Conservation (phyloP, 805 yeast genomes). For the Candida rishiriensis region DNA sequence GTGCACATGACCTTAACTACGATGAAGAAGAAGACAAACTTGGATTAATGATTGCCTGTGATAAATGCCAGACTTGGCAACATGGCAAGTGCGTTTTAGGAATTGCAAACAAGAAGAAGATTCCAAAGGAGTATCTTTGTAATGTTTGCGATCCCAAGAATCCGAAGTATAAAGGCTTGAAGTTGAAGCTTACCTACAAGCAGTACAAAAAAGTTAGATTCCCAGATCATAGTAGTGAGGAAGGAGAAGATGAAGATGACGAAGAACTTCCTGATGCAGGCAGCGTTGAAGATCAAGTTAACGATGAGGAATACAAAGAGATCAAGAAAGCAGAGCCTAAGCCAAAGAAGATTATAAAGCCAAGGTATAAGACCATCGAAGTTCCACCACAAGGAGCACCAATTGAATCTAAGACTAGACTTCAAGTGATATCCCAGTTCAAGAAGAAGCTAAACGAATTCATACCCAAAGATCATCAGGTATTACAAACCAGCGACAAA, state of each 20-base stretch:
- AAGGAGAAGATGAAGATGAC: constrained; percentile 13
- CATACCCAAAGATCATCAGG: constrained; percentile 32
- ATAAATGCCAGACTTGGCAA: constrained; percentile 66
- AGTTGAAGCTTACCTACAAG: constrained; percentile 27
- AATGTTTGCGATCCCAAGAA: constrained; percentile 45
- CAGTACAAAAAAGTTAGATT: constrained; percentile 21
- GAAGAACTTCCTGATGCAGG: constrained; percentile 14
- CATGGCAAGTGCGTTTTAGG: constrained; percentile 62
- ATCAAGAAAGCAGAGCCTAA: constrained; percentile 8
- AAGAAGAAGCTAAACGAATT: constrained; percentile 37
- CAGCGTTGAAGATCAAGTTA: constrained; percentile 7
- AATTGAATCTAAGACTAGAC: constrained; percentile 34
- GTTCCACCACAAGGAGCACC: constrained; percentile 6
- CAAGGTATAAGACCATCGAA: constrained; percentile 3
- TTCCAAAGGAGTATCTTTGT: constrained; percentile 51
- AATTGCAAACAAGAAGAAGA: constrained; percentile 27
- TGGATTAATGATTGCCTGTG: constrained; percentile 65
- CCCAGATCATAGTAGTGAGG: constrained; percentile 3
- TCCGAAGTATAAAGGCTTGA: constrained; percentile 29
- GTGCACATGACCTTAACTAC: constrained; percentile 52
- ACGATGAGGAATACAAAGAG: constrained; percentile 12
- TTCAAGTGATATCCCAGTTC: constrained; percentile 50
- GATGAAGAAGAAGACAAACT: constrained; percentile 50
- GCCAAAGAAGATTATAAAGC: constrained; percentile 3
- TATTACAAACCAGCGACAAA: constrained; percentile 5